Conservation (phyloP, 495 filamentous ascomycete genomes). For the Lindgomyces ingoldianus region DNA sequence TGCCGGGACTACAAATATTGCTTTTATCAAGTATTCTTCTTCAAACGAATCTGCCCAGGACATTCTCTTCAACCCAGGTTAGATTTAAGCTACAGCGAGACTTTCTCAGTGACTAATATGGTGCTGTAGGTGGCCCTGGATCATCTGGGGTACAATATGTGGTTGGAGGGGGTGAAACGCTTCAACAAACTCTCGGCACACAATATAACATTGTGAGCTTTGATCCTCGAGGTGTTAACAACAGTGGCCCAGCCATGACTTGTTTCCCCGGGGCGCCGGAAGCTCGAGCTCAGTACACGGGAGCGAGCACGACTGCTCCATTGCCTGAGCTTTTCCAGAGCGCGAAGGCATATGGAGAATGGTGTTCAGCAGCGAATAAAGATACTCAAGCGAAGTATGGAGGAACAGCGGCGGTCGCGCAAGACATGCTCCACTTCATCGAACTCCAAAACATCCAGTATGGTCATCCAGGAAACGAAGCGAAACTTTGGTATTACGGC, state of each 20-base stretch:
- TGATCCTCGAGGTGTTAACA: conserved; percentile 50
- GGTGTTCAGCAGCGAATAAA: background rate
- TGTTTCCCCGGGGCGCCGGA: conserved; percentile 51
- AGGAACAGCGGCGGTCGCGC: conserved; percentile 51
- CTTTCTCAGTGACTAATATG: too few relatives aligned
- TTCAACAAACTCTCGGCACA: background rate
- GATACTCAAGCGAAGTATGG: conserved; percentile 47
- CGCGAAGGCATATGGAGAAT: background rate
- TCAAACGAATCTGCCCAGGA: conserved; percentile 39
- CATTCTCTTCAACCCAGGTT: conserved; percentile 44
- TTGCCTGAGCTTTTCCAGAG: background rate
- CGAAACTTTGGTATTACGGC: conserved; percentile 41
- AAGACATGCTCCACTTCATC: conserved; percentile 53
- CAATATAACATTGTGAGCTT: conserved; percentile 58
- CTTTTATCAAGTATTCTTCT: conserved; percentile 37
- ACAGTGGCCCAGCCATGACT: conserved; percentile 42
- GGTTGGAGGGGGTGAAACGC: conserved; percentile 39
- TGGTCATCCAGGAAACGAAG: conserved; percentile 28
- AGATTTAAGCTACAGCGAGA: background rate
- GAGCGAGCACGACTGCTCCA: background rate
- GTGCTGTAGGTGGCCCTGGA: conserved; percentile 44
- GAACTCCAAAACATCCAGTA: conserved; percentile 49
- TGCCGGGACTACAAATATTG: conserved; percentile 33
- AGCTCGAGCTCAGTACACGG: background rate
- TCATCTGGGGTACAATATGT: conserved; percentile 47